Base-by-base conservation (phyloP, 805 yeast genomes). In the Sugiyamaella boreocaroliniensis region DNA sequence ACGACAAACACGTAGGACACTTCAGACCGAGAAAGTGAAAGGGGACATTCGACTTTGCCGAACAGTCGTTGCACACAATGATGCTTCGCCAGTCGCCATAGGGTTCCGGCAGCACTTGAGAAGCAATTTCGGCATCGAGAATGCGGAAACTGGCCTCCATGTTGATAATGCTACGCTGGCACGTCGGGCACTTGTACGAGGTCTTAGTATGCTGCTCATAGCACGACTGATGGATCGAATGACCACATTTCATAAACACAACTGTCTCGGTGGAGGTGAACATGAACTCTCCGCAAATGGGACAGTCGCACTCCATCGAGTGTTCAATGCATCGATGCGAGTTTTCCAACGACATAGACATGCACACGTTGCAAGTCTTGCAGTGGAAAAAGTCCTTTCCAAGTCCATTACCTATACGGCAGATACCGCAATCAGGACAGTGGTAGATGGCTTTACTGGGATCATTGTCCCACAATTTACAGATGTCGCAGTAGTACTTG, bases 341-440 rank as follows among this genome's bases (percentile, higher is more conserved):
- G 57, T 84, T 81, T 57, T 79, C 81, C 53, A 90, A 74, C 58
- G 84, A 89, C 47, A 90, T 83, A 43, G 92, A 82, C 59, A 90
- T 76, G 67, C 98, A 90, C 6, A 89, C 90, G 61, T 88, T 86
- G 69, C 98, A 90, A 18, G 82, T 83, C 60, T 85, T 80, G 70
- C 98, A 90, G 66, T 90, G 98, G 72, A 88, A 89, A 61, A 85
- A 89, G 68, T 90, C 97, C 58, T 85, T 84, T 15, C 88, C 93
- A 19, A 89, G 69, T 0, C 97, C 97, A 22, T 85, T 73, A 1
- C 98, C 98, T 9, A 92, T 73, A 12, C 97, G 77, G 66, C 98
- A 90, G 51, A 92, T 89, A 0, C 96, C 96, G 71, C 98, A 90
- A 60, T 83, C 86, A 60, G 83, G 87, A 67, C 98, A 90, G 66